These are phyloP conservation scores for Gracilaria caudata DNA, from an alignment of 23 red algal genomes.

Conservation along the genomic window DNA sequence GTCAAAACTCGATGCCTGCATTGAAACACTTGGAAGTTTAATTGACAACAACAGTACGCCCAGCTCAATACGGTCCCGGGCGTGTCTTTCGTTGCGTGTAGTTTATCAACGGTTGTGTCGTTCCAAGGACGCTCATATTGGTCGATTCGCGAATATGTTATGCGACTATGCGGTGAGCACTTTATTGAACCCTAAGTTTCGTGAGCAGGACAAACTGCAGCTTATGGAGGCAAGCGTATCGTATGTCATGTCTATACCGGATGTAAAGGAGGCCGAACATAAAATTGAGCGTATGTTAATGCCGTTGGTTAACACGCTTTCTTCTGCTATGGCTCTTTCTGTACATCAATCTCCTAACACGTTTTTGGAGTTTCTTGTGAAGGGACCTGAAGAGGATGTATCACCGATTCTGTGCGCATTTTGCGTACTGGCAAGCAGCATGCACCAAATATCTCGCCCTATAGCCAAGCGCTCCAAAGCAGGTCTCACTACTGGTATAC, in stretches of 20 bases:
- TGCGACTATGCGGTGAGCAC: slow-evolving; percentile 43
- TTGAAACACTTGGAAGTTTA: slow-evolving; percentile 45
- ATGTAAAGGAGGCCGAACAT: slow-evolving; percentile 38
- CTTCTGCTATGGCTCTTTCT: not conserved
- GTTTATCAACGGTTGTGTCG: slow-evolving; percentile 35
- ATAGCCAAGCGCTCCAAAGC: not conserved
- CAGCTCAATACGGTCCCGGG: slow-evolving; percentile 9
- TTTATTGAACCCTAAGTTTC: slow-evolving; percentile 25
- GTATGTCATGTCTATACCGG: slow-evolving; percentile 19
- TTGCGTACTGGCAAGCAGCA: slow-evolving; percentile 26
- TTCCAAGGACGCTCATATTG: slow-evolving; percentile 10
- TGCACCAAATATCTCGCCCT: slow-evolving; percentile 43
- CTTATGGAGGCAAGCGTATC: slow-evolving; percentile 54
- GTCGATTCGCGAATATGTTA: slow-evolving; percentile 24
- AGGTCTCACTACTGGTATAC: slow-evolving; percentile 2
- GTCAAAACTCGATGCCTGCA: slow-evolving; percentile 15
- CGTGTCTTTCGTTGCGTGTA: slow-evolving; percentile 39
- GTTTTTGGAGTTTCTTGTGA: slow-evolving; percentile 27
- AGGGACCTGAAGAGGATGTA: slow-evolving; percentile 22
- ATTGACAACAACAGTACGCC: slow-evolving; percentile 20
- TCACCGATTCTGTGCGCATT: slow-evolving; percentile 22
- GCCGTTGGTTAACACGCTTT: slow-evolving; percentile 27
- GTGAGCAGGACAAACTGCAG: slow-evolving; percentile 35
- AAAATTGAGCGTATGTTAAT: slow-evolving; percentile 40
- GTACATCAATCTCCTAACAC: slow-evolving; percentile 36